phyloP scores from a whole-genome alignment of 1,139 yeast genomes.

The Meyerozyma carpophila region DNA sequence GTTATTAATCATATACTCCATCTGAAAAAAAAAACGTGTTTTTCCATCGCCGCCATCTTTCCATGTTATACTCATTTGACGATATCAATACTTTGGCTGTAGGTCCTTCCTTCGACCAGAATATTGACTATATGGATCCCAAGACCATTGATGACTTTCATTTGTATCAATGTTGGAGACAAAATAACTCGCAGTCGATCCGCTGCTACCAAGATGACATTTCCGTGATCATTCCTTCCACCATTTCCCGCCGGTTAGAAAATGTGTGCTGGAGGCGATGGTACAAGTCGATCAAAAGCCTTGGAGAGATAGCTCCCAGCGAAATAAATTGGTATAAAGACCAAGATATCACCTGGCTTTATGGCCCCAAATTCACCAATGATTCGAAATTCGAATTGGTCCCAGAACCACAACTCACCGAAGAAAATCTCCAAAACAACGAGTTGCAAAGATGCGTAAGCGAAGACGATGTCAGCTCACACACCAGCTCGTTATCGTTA shows the following conservation, averaged over 20 bases:
- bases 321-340: slow-evolving; percentile 40
- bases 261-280: slow-evolving; percentile 42
- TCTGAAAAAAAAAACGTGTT: not conserved
- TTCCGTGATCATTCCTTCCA: slow-evolving; percentile 21
- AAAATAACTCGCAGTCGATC: slow-evolving; percentile 15
- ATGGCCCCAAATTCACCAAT: slow-evolving; percentile 31
- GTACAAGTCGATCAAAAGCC: slow-evolving; percentile 25
- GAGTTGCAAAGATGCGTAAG: slow-evolving; percentile 3
- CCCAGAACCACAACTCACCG: slow-evolving; percentile 4
- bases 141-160: slow-evolving; percentile 14
- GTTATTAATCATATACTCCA: not conserved
- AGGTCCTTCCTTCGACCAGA: slow-evolving; percentile 17
- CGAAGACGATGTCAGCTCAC: slow-evolving; percentile 6
- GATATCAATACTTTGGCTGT: not conserved
- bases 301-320: slow-evolving; percentile 29
- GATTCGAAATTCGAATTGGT: slow-evolving; percentile 2
- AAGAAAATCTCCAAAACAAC: slow-evolving; percentile 4
- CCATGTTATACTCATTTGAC: not conserved
- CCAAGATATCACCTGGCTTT: slow-evolving; percentile 43
- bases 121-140: slow-evolving; percentile 30
- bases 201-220: slow-evolving; percentile 17
- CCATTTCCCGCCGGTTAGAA: slow-evolving; percentile 24
- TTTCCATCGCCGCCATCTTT: not conserved
- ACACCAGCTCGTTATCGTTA: slow-evolving; percentile 5
- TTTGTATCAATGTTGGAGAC: slow-evolving; percentile 21